phyloP scores from a whole-genome alignment of 345 rosid species.

The Gossypium ekmanianum region DNA sequence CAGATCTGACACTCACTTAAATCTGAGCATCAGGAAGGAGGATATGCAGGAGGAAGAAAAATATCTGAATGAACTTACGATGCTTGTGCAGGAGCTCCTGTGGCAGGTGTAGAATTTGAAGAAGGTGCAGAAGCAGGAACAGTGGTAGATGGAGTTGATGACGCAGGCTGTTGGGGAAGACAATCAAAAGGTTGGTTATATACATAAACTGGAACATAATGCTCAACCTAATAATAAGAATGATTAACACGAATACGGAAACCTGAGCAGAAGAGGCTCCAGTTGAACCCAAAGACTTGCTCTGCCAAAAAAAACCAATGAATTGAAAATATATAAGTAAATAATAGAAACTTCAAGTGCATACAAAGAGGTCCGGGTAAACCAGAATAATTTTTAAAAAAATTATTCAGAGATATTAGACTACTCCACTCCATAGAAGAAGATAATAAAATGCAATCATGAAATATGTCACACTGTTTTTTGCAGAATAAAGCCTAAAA shows the following conservation, averaged over 20 bases:
- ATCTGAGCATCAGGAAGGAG: neutral
- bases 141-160: constrained; percentile 41
- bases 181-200: neutral
- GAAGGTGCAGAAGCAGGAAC: constrained; percentile 38
- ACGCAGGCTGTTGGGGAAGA: constrained; percentile 46
- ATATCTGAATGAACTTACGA: constrained; percentile 35
- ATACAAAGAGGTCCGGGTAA: neutral
- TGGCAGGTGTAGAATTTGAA: constrained; percentile 38
- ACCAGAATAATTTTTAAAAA: neutral
- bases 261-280: constrained; percentile 65
- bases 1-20: neutral
- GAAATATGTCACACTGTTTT: neutral
- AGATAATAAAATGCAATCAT: neutral
- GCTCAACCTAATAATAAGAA: constrained; percentile 2
- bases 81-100: constrained; percentile 48
- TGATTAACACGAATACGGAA: constrained; percentile 7
- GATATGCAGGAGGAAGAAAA: neutral
- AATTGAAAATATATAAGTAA: neutral
- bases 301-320: constrained; percentile 37
- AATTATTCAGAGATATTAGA: neutral
- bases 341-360: neutral
- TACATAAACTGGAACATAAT: neutral
- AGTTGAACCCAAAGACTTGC: constrained; percentile 54
- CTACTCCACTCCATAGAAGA: neutral
- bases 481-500: neutral